Evolutionary conservation across 2,329 filamentous ascomycete species (phyloP), one percentile per base, ranked within the genome.

Genomic region (Aotearoamyces nothofagi): DNA sequence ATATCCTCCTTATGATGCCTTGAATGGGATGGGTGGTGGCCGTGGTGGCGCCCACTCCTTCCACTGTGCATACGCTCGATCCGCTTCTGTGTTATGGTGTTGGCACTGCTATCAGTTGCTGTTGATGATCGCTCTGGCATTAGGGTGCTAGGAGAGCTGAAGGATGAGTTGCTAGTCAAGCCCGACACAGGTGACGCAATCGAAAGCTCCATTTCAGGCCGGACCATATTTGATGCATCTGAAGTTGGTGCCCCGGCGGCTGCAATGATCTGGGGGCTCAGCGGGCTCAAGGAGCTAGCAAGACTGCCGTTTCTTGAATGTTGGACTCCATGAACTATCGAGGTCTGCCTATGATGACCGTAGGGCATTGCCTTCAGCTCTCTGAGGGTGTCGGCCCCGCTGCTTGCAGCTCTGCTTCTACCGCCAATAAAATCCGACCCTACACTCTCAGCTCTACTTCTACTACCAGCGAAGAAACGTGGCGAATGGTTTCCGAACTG

Each of bases 321-420:
- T 52, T 93, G 86, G 41, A 92, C 76, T 46, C 90, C 87, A 70
- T 96, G 82, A 33, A 96, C 86, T 43, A 96, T 94, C 27, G 87
- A 96, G 1, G 87, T 92, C 58, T 98, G 84, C 31, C 90, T 77
- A 56, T 96, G 84, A 53, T 98, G 86, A 34, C 81, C 82, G 61
- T 96, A 74, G 24, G 55, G 41, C 53, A 46, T 72, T 74, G 26
- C 57, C 19, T 20, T 20, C 19, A 20, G 60, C 40, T 74, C 69
- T 34, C 63, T 53, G n/a, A 59, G 47, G 39, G 66, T 60, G 42
- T 70, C 66, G 9, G 13, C 22, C 8, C 24, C 15, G 15, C 14
- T 17, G 11, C 14, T 17, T 22, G 27, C 31, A 13, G 26, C 31
- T 15, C 33, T 38, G 19, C 8, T 20, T 20, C 33, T 32, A 15